These are phyloP conservation scores for Didymella pomorum DNA, from an alignment of 2,329 filamentous ascomycete species.

Conservation along the genomic window DNA sequence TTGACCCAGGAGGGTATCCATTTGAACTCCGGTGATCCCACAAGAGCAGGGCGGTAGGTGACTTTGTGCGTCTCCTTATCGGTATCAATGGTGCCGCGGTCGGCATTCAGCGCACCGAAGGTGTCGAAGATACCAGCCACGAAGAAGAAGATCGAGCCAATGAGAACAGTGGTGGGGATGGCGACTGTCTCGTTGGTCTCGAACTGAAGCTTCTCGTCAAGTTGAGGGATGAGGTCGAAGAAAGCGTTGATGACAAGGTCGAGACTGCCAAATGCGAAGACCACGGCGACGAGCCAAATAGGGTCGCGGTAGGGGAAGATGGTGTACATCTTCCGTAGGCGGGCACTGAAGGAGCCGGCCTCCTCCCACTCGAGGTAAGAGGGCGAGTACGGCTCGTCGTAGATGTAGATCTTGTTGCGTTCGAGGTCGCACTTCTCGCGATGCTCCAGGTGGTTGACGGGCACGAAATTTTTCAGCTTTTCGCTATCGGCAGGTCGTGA, in stretches of 20 bases:
- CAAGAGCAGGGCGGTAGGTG: conserved; percentile 34
- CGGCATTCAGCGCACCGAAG: conserved; percentile 35
- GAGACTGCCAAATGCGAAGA: conserved; percentile 35
- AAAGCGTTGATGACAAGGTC: conserved; percentile 39
- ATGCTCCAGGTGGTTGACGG: conserved; percentile 33
- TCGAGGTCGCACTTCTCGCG: conserved; percentile 33
- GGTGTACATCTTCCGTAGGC: conserved; percentile 31
- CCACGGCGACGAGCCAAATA: conserved; percentile 39
- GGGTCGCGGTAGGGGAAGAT: conserved; percentile 40
- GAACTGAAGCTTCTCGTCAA: conserved; percentile 18
- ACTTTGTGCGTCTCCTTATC: conserved; percentile 16
- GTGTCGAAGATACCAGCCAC: conserved; percentile 39
- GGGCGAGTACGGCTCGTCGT: conserved; percentile 20
- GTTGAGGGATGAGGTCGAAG: conserved; percentile 36
- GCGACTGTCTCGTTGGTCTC: conserved; percentile 32
- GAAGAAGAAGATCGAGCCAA: conserved; percentile 41
- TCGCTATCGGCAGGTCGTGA: conserved; percentile 28
- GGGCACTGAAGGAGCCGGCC: conserved; percentile 5
- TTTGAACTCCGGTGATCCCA: conserved; percentile 35
- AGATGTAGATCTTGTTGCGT: conserved; percentile 20
- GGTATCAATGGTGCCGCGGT: conserved; percentile 23
- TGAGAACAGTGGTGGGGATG: conserved; percentile 33
- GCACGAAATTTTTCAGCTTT: conserved; percentile 31
- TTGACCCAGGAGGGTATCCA: conserved; percentile 35
- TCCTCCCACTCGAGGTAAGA: conserved; percentile 28